A percentile compares a stretch with the other conserved stretches of the same genome.
These are phyloP conservation scores for Nothophaeocryptopus gaeumannii DNA, from an alignment of 2,329 filamentous ascomycete genomes.

Conservation along the genomic window DNA sequence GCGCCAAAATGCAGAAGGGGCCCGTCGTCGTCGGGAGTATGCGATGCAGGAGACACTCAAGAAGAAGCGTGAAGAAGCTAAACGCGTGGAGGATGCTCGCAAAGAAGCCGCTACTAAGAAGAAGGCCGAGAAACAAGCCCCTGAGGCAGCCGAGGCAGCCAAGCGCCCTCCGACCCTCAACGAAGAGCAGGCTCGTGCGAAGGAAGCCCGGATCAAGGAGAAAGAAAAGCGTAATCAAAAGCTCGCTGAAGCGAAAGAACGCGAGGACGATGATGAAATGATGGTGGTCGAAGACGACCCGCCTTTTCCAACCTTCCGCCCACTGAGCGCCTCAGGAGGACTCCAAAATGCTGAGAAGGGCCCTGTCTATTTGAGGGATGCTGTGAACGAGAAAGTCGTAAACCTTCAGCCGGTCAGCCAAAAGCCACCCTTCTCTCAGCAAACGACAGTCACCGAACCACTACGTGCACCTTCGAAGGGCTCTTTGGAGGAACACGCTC, in stretches of 20 bases:
- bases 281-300: constrained; percentile 4
- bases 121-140: not conserved
- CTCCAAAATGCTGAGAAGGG: too few relatives aligned
- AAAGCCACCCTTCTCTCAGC: too few relatives aligned
- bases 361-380: too few relatives aligned
- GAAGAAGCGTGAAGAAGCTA: not conserved
- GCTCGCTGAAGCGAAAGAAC: constrained; percentile 4
- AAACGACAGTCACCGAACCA: too few relatives aligned
- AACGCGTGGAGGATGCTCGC: not conserved
- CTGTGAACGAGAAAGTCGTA: too few relatives aligned
- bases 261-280: constrained; percentile 3
- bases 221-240: constrained; percentile 11
- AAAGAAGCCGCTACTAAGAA: not conserved
- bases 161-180: not conserved
- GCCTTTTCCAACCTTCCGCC: too few relatives aligned
- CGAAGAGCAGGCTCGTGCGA: not conserved
- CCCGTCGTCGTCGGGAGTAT: not conserved
- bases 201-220: constrained; percentile 17
- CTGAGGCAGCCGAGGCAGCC: constrained; percentile 1
- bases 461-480: too few relatives aligned
- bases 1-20: not conserved
- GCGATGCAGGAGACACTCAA: not conserved
- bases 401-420: too few relatives aligned
- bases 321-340: too few relatives aligned
- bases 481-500: not conserved